A percentile compares a stretch with the other conserved stretches of the same genome.
Evolutionary conservation across 2,329 filamentous ascomycete species (phyloP).

Genomic region (Fusarium sp.): DNA sequence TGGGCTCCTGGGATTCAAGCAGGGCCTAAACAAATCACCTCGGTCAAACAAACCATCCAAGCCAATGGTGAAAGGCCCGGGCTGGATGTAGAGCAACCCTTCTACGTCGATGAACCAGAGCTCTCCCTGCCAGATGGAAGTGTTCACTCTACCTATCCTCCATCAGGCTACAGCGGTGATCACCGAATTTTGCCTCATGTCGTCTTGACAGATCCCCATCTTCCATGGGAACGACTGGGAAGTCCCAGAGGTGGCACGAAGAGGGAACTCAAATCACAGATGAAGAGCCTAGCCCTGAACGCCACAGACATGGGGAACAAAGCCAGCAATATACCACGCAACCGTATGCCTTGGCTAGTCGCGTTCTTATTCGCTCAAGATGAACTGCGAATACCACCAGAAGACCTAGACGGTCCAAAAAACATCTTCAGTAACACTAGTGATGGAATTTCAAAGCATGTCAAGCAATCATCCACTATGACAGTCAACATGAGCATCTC

Average conservation of each 20-base stretch:
- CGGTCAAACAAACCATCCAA: slow-evolving; percentile 5
- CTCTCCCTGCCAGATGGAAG: slow-evolving; percentile 53
- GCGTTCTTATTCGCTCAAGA: slow-evolving; percentile 51
- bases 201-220: slow-evolving; percentile 59
- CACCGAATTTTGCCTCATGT: slow-evolving; percentile 59
- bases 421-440: slow-evolving; percentile 8
- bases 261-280: neutral
- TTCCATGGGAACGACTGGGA: slow-evolving; percentile 60
- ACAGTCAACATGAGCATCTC: slow-evolving; percentile 31
- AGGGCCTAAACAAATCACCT: slow-evolving; percentile 26
- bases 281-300: neutral
- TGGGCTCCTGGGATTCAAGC: slow-evolving; percentile 39
- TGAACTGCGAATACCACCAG: slow-evolving; percentile 52
- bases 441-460: neutral
- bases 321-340: slow-evolving; percentile 17
- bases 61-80: neutral
- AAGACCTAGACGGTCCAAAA: slow-evolving; percentile 30
- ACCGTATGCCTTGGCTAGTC: slow-evolving; percentile 59
- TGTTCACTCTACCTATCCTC: slow-evolving; percentile 59
- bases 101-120: slow-evolving; percentile 56
- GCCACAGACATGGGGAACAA: neutral
- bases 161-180: slow-evolving; percentile 55
- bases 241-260: slow-evolving; percentile 27
- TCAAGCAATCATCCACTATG: slow-evolving; percentile 13
- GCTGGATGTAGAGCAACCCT: slow-evolving; percentile 41